Base-by-base conservation (phyloP, 805 yeast genomes). In the Teunomyces tritomae region DNA sequence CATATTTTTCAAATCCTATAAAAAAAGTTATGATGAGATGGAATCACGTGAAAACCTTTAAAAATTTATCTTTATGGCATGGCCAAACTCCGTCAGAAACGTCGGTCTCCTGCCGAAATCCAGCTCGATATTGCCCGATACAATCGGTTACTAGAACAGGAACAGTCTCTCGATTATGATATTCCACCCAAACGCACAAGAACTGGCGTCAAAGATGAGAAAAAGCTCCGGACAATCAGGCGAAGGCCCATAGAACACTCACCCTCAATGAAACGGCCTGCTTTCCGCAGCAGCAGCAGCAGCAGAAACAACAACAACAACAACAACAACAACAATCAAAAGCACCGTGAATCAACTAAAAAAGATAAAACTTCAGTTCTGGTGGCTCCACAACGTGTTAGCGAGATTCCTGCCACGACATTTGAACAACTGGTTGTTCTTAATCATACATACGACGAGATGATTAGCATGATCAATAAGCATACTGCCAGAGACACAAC, bases 171-270 rank as follows among this genome's bases (percentile, higher is more conserved):
- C 35, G 67, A 58, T 36, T 40, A 45, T 14, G 67, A 63, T 46
- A 64, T 64, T 26, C 68, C 68, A 2, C 68, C 68, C 2, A 48
- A 53, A 24, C 28, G 40, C 24, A 20, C 24, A 34, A 34, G 39
- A 16, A 34, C 39, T 5, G 20, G 36, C 17, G 11, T 16, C 29
- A 24, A n/a, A 10, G 40, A 13, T 10, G 6, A 37, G 28, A n/a
- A 24, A 16, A 26, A 37, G 29, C 11, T 24, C 29, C 17, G 34
- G 34, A 20, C 24, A 5, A 6, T 20, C 24, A 20, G 24, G 5
- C 24, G 24, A 20, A 5, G 24, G 24, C 24, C 24, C 24, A 20
- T 20, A 20, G 24, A 20, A 4, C 24, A 20, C 6, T 20, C 24
- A 4, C 24, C 16, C 4, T 8, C 34, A 8, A 32, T 32, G 34